Conservation (phyloP, 2,329 filamentous ascomycete genomes). For the Bipolaris bicolor region DNA sequence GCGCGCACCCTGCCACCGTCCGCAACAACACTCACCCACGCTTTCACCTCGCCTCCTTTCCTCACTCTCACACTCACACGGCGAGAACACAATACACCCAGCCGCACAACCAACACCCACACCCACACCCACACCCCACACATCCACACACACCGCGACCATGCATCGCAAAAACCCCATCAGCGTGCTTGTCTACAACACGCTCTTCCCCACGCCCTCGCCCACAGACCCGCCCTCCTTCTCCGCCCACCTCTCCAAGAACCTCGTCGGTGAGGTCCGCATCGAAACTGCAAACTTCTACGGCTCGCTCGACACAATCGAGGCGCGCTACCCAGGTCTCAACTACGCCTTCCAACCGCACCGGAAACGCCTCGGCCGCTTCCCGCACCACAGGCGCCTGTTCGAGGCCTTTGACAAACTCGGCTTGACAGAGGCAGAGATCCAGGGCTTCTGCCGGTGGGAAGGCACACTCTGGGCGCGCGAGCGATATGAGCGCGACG, state of each 20-base stretch:
- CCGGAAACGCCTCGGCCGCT: conserved; percentile 77
- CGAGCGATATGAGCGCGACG: conserved; percentile 78
- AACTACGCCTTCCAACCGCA: conserved; percentile 78
- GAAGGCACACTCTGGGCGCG: conserved; percentile 84
- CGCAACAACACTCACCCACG: conserved; percentile 4
- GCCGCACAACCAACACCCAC: background rate
- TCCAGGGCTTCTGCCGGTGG: conserved; percentile 76
- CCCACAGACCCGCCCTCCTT: conserved; percentile 74
- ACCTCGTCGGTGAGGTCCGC: conserved; percentile 77
- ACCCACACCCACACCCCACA: background rate
- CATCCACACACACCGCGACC: conserved; percentile 29
- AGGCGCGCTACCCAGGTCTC: conserved; percentile 81
- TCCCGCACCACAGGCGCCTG: conserved; percentile 75
- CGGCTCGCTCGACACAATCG: conserved; percentile 77
- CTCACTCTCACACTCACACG: conserved; percentile 3
- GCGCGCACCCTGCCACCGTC: conserved; percentile 10
- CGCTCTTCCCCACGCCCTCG: conserved; percentile 73
- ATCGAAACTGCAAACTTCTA: conserved; percentile 81
- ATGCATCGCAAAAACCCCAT: conserved; percentile 76
- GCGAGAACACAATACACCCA: conserved; percentile 3
- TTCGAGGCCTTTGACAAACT: conserved; percentile 77
- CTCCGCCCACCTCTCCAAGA: conserved; percentile 70
- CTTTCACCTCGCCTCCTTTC: conserved; percentile 1
- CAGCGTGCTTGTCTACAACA: conserved; percentile 75
- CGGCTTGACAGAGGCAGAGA: conserved; percentile 71